phyloP scores from a whole-genome alignment of 306 rosid genomes.

The Dalbergia cultrata region DNA sequence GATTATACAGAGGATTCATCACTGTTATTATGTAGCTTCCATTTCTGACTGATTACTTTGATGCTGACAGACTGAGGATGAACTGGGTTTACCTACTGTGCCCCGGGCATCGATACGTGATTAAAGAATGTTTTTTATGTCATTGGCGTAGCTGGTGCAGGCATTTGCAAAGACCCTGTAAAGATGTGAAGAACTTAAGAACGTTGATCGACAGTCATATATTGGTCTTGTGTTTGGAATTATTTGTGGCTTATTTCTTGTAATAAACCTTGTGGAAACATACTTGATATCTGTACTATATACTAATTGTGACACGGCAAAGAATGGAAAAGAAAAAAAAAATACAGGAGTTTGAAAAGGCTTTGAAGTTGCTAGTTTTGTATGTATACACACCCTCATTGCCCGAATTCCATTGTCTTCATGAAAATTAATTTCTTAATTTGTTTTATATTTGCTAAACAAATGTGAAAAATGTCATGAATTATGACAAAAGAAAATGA shows the following conservation, averaged over 20 bases:
- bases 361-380: slow-evolving; percentile 5
- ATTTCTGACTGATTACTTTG: slow-evolving; percentile 41
- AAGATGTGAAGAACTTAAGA: slow-evolving; percentile 67
- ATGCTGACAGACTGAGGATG: slow-evolving; percentile 76
- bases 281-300: slow-evolving; percentile 33
- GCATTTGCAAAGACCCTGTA: slow-evolving; percentile 54
- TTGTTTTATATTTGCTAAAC: background rate
- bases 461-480: background rate
- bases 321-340: background rate
- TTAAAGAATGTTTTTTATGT: slow-evolving; percentile 43
- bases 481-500: background rate
- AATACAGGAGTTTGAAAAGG: background rate
- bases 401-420: slow-evolving; percentile 12
- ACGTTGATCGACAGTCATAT: slow-evolving; percentile 41
- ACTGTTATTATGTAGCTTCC: background rate
- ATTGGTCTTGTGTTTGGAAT: slow-evolving; percentile 45
- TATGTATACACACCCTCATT: background rate
- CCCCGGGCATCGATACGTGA: slow-evolving; percentile 87
- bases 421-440: background rate
- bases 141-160: slow-evolving; percentile 30
- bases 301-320: background rate
- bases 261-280: slow-evolving; percentile 35
- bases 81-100: slow-evolving; percentile 91
- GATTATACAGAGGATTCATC: slow-evolving; percentile 3
- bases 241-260: slow-evolving; percentile 30